Base-by-base conservation (phyloP, 2,329 filamentous ascomycete genomes). In the Aaosphaeria pasadenensis region DNA sequence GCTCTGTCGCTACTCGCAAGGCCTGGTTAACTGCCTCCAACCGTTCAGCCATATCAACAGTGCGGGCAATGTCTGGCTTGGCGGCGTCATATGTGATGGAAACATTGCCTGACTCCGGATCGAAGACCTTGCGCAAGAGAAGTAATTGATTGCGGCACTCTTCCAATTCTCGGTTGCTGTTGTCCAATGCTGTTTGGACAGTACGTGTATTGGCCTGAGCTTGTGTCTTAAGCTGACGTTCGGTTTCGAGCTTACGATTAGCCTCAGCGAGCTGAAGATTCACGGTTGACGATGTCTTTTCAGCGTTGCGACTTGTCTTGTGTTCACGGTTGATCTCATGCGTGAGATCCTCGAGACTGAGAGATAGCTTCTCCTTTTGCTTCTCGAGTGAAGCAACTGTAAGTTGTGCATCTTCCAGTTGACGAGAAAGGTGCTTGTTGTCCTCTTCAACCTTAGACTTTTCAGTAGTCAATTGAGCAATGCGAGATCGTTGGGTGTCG, bases 251-350 rank as follows among this genome's bases (percentile, higher is more conserved):
- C 47, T 87, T 94, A 31, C 91, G 84, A 62, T 96, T 95, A 11
- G 85, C 85, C 67, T 97, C 94, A 6, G 91, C 89, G 30, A 97
- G 78, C 66, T 97, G 91, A 24, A 88, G 83, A 5, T 86, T 89
- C 50, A 87, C 81, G 33, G 84, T 87, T 1, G 90, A 95, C 13
- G 89, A 86, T 24, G 85, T 82, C 69, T 96, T 95, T 71, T 97
- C 92, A 4, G 91, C 92, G 65, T 88, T 94, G 50, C 92, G 85
- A 63, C 86, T 94, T 17, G 85, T 84, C 74, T 96, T 95, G 63
- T 91, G 89, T 71, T 96, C 92, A 30, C 91, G 82, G 43, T 88
- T 88, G 46, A 96, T 81, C 69, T 97, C 91, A 59, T 97, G 92
- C 58, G 90, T 95, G 33, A 96, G 77, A 67, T 99, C 92, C 67